Percentiles rank a stretch among this genome's conserved stretches.
Conservation (phyloP, 192 early-diverging fungal genomes). For the Phlyctochytrium bullatum region DNA sequence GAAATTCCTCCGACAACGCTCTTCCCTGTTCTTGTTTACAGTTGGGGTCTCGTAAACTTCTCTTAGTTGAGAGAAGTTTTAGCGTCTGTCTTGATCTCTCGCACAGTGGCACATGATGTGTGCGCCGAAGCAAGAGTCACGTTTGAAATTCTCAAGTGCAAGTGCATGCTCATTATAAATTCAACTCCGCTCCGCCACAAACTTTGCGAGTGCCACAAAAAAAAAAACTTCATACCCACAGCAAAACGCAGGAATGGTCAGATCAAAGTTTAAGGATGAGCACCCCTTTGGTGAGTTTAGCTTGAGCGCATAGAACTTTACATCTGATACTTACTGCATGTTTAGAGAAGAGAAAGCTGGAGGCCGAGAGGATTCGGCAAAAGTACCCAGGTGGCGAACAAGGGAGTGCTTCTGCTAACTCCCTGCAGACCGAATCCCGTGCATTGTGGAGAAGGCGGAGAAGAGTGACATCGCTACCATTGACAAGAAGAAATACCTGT, state of each 20-base stretch:
- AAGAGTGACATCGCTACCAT: slow-evolving; percentile 95
- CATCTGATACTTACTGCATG: not conserved
- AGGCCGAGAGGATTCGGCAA: slow-evolving; percentile 92
- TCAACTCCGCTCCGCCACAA: no score
- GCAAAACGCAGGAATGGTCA: not conserved
- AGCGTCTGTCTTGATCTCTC: no score
- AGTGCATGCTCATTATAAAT: no score
- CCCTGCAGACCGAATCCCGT: slow-evolving; percentile 45
- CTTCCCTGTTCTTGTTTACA: no score
- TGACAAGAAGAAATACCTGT: slow-evolving; percentile 99
- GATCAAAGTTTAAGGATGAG: slow-evolving; percentile 94
- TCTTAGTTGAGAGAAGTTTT: no score
- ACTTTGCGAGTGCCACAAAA: no score
- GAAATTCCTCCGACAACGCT: no score
- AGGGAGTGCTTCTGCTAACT: not conserved
- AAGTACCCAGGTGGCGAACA: slow-evolving; percentile 81
- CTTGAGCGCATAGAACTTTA: not conserved
- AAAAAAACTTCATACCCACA: no score
- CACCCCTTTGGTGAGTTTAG: slow-evolving; percentile 80
- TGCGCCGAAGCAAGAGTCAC: no score
- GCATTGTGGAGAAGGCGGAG: slow-evolving; percentile 89
- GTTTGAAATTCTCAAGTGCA: no score
- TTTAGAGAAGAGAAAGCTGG: slow-evolving; percentile 91
- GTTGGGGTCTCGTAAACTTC: no score
- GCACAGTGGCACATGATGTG: no score